These are phyloP conservation scores for Aureobasidium sp. DNA, from an alignment of 2,329 filamentous ascomycete species.

Conservation along the genomic window DNA sequence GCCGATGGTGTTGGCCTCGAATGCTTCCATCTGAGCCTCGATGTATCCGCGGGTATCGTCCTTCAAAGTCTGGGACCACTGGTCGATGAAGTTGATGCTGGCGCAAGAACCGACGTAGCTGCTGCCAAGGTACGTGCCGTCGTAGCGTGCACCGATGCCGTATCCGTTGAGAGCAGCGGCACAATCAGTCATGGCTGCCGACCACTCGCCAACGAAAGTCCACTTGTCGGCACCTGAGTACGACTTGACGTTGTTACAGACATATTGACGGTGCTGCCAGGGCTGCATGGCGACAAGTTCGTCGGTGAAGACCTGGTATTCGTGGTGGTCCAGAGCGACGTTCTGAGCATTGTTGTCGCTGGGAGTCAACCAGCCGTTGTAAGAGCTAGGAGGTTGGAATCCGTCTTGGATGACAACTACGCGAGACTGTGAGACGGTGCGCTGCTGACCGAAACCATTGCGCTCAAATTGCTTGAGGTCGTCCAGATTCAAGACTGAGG, in stretches of 20 bases:
- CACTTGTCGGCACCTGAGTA: constrained; percentile 55
- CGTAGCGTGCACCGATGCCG: constrained; percentile 53
- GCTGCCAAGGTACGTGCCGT: constrained; percentile 47
- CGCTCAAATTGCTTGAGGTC: constrained; percentile 49
- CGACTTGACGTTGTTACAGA: constrained; percentile 47
- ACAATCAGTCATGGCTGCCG: constrained; percentile 58
- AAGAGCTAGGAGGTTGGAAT: constrained; percentile 47
- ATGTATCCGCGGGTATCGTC: constrained; percentile 46
- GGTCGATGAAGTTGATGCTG: constrained; percentile 42
- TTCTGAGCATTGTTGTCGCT: constrained; percentile 45
- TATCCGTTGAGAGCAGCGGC: constrained; percentile 43
- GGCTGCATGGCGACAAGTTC: constrained; percentile 44
- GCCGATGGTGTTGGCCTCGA: constrained; percentile 45
- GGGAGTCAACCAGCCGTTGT: constrained; percentile 55
- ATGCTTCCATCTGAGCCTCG: constrained; percentile 48
- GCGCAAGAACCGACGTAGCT: constrained; percentile 49
- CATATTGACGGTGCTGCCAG: constrained; percentile 48
- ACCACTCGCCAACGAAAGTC: constrained; percentile 64
- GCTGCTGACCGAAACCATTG: constrained; percentile 43
- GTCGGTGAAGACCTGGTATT: constrained; percentile 58
- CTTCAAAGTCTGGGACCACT: constrained; percentile 41
- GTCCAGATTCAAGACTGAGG: constrained; percentile 40
- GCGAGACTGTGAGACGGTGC: constrained; percentile 25
- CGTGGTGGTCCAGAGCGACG: constrained; percentile 60
- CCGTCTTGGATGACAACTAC: constrained; percentile 54